phyloP scores from a whole-genome alignment of 108 stramenopile genomes.

The Cylindrotheca fusiformis region DNA sequence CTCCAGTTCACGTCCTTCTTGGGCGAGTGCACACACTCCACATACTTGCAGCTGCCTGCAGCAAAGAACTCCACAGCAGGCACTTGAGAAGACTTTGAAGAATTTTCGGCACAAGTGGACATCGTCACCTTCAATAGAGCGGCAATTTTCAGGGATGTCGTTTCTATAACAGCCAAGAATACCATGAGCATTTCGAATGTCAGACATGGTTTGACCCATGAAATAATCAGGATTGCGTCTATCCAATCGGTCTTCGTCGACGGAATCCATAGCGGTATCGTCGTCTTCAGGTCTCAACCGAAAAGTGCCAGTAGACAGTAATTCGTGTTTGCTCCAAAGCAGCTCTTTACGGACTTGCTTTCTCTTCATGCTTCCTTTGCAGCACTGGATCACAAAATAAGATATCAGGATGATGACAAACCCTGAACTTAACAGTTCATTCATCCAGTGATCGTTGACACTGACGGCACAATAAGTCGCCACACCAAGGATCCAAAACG shows the following conservation, averaged over 20 bases:
- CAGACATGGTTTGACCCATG: constrained; percentile 58
- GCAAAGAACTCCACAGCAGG: constrained; percentile 38
- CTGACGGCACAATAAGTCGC: constrained; percentile 62
- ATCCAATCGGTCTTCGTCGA: constrained; percentile 20
- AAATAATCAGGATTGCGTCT: constrained; percentile 16
- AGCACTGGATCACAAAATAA: constrained; percentile 51
- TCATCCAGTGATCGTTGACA: constrained; percentile 47
- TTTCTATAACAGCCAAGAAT: constrained; percentile 63
- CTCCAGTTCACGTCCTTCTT: constrained; percentile 77
- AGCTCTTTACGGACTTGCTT: constrained; percentile 63
- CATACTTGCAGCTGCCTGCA: constrained; percentile 59
- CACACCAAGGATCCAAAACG: constrained; percentile 46
- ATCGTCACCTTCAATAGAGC: constrained; percentile 15
- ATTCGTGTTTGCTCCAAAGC: constrained; percentile 52
- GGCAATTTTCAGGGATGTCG: constrained; percentile 1
- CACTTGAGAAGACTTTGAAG: constrained; percentile 35
- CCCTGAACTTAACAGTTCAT: constrained; percentile 43
- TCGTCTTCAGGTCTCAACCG: constrained; percentile 18
- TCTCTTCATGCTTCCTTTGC: constrained; percentile 55
- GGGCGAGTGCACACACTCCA: constrained; percentile 75
- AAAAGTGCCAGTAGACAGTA: constrained; percentile 12
- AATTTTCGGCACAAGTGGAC: constrained; percentile 37
- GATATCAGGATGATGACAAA: constrained; percentile 45
- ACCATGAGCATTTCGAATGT: constrained; percentile 70
- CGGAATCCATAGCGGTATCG: constrained; percentile 25